These are phyloP conservation scores for Coccomyxa sp. DNA, from an alignment of 139 green algal species.

Conservation along the genomic window DNA sequence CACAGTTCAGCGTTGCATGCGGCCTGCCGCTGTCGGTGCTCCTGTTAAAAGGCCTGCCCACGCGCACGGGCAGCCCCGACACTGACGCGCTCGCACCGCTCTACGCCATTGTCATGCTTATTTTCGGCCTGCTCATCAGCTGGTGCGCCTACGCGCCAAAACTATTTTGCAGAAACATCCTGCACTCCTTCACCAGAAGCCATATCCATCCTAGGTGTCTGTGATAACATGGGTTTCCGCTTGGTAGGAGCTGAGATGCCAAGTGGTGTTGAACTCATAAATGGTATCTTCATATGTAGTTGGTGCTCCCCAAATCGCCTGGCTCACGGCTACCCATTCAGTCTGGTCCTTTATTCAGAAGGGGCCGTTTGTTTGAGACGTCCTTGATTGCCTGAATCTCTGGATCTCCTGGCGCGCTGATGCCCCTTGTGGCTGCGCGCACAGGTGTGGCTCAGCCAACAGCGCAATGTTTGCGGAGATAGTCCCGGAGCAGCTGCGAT, in stretches of 20 bases:
- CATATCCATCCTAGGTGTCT: not conserved
- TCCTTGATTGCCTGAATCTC: not conserved
- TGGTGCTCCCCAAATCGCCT: not conserved
- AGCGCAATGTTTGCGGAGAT: constrained; percentile 81
- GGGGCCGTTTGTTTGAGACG: not conserved
- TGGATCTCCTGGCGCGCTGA: not conserved
- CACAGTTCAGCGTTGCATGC: constrained; percentile 49
- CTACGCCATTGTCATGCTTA: constrained; percentile 50
- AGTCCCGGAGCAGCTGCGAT: constrained; percentile 67
- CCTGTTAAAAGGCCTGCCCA: constrained; percentile 58
- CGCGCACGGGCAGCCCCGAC: not conserved
- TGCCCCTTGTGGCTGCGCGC: not conserved
- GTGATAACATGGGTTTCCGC: not conserved
- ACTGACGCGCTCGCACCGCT: not conserved
- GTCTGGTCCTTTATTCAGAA: not conserved
- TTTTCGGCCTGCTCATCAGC: constrained; percentile 61
- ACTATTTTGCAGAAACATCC: not conserved
- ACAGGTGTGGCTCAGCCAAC: constrained; percentile 65
- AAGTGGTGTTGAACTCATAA: not conserved
- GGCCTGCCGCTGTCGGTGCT: constrained; percentile 58
- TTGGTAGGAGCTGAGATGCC: not conserved
- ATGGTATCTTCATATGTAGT: not conserved
- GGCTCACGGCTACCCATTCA: too few species aligned
- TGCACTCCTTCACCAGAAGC: not conserved
- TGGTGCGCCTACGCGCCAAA: constrained; percentile 37